Evolutionary conservation across 768 basidiomycete genomes (phyloP), one percentile per base, ranked within the genome.

Genomic region (Pleurotus ostreatus): DNA sequence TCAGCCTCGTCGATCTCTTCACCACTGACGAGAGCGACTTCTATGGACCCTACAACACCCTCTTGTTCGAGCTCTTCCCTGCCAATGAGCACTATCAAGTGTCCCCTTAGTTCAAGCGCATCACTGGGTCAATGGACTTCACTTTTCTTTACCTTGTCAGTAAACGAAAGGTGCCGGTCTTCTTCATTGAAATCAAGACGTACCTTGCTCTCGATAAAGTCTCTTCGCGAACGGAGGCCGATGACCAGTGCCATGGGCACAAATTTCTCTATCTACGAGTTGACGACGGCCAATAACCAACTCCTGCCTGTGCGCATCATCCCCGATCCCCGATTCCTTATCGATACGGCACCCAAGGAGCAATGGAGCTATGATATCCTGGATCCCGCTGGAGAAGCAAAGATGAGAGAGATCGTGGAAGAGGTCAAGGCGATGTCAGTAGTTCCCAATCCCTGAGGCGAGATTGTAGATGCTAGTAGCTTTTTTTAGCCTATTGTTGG

Each of bases 161-260:
- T 38, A 57, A 53, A 23, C 55, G 55, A 48, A 51, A 51, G 23
- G 41, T 60, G 22, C 55, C 59, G 3, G 46, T 60, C 44, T 30
- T 58, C 26, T 63, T 63, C 52, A 7, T 61, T 8, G 61, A 59
- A 46, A 40, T 63, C 55, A 59, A 59, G 45, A 55, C 61, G 6
- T 55, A 57, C 51, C 30, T 49, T 38, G 47, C 61, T 3, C 55
- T 61, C 25, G 41, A 56, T 26, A 15, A 34, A 3, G 22, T 57
- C 23, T 61, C 62, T 15, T 49, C 55, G n/a, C 61, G 57, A 9
- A 55, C 2, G 15, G 48, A 46, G 15, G 62, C 62, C 9, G 62
- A 63, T 20, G 61, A 59, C 22, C 61, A 63, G 25, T 41, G 59
- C 49, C 45, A 13, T 60, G 49, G 56, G 59, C 34, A 57, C 56